Base-by-base conservation (phyloP, 495 filamentous ascomycete genomes). In the Lophiotrema nucula region DNA sequence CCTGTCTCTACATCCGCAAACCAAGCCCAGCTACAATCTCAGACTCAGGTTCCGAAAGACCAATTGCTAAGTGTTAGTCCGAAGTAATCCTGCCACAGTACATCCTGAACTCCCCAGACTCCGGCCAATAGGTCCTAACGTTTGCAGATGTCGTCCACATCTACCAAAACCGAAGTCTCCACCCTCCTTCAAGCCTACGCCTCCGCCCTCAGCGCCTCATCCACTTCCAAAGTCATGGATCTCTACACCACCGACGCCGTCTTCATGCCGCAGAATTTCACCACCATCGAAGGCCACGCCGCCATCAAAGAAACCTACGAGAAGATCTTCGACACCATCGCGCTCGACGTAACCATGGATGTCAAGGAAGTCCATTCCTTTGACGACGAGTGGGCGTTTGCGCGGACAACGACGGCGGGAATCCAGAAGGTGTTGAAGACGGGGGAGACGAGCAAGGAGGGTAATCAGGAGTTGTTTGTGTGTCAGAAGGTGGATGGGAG, bases 401-500 rank as follows among this genome's bases (percentile, higher is more conserved):
- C 60, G n/a, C 28, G 60, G 8, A 63, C 60, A 10, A 44, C 53
- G 8, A 49, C 60, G 21, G 53, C 27, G 15, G 60, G 60, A 24
- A 45, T 49, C 3, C 54, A 58, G 46, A 63, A 50, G 25, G 27
- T 53, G 22, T 37, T 35, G 38, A 38, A 11, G 33, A 39, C 47
- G 6, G 56, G 60, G 4, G 25, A 44, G n/a, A 38, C 39, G 25
- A 53, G 42, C 25, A 53, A 54, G 42, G 31, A 35, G 31, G 42
- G 37, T 16, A 64, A 64, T 21, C 55, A 54, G 56, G 55, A 58
- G 33, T 21, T 58, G 22, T 64, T 64, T 39, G 55, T 64, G 1
- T 42, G 57, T 38, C 37, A 64, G 48, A 59, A 43, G 25, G 47
- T 49, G 1, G 42, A 38, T 15, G 47, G 31, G 6, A 42, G 48